Evolutionary conservation across 2,329 filamentous ascomycete genomes (phyloP), one percentile per base, ranked within the genome.

Genomic region (Epichloe elymi): DNA sequence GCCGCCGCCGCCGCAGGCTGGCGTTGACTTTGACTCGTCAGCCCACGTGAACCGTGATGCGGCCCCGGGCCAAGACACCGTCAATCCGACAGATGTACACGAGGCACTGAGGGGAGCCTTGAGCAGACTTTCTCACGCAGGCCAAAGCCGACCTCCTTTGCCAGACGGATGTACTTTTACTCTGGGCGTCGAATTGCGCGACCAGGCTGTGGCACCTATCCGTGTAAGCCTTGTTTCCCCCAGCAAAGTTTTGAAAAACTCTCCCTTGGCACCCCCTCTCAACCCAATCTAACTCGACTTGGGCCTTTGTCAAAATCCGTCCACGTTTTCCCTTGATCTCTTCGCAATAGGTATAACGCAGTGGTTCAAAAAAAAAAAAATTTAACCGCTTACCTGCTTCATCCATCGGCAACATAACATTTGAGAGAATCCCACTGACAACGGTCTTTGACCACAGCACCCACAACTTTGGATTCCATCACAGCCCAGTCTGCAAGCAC

Each of bases 91-190:
- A 0, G 79, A 90, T 61, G 71, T 91, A 5, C 78, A 86, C 48
- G 83, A 90, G 67, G 81, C 87, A 55, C 74, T 91, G 44, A 75
- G 86, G 26, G 86, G 78, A 2, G 80, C 80, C 0, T 69, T 91
- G 57, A 70, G 76, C 50, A 76, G 78, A 45, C 68, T 91, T 14
- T 75, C 79, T 0, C 76, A 80, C 53, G 74, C 78, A 3, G 79
- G 74, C 8, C 74, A 80, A 54, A 74, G 70, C 51, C 71, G 88
- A 55, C 68, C 65, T 0, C 65, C 73, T 0, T 62, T 89, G 20
- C 84, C 85, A 0, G 66, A 73, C 2, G 76, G 76, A 1, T 88
- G 85, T 63, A 85, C 83, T 0, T 91, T 86, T 64, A 87, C 85
- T 0, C 65, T 91, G n/a, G 83, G 82, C 0, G 75, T 91, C 40